Conservation (phyloP, 257 asterid genomes). For the Solanum etuberosum region DNA sequence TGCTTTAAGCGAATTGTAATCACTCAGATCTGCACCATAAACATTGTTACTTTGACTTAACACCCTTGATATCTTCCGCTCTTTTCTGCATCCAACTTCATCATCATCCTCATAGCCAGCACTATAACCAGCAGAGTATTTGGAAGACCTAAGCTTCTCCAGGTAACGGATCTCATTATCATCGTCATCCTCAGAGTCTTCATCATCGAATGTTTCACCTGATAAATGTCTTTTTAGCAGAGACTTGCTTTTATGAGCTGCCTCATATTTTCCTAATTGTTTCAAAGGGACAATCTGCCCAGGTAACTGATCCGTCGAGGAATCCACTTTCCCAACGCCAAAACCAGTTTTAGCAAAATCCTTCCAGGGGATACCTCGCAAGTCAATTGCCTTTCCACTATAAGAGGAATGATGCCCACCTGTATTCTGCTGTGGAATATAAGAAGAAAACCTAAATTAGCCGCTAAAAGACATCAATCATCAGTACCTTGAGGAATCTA, state of each 20-base stretch:
- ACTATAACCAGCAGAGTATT: slow-evolving; percentile 18
- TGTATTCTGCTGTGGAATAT: slow-evolving; percentile 26
- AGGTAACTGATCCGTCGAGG: slow-evolving; percentile 14
- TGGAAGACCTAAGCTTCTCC: slow-evolving; percentile 50
- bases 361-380: slow-evolving; percentile 70
- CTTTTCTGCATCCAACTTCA: slow-evolving; percentile 34
- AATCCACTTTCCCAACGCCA: slow-evolving; percentile 20
- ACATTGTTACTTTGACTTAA: slow-evolving; percentile 22
- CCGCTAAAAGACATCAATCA: not conserved
- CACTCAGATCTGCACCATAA: slow-evolving; percentile 19
- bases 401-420: not conserved
- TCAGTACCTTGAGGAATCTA: not conserved
- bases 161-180: slow-evolving; percentile 77
- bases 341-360: slow-evolving; percentile 58
- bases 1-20: slow-evolving; percentile 27
- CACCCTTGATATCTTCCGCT: slow-evolving; percentile 35
- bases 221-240: slow-evolving; percentile 18
- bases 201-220: slow-evolving; percentile 38
- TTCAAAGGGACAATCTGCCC: slow-evolving; percentile 14
- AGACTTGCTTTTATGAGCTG: slow-evolving; percentile 32
- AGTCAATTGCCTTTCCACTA: slow-evolving; percentile 22
- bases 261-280: slow-evolving; percentile 18
- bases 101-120: slow-evolving; percentile 33
- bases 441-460: not conserved
- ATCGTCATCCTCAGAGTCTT: slow-evolving; percentile 19